These are phyloP conservation scores for Tetrahymena thermophila DNA, from an alignment of 73 alveolate species.

Conservation along the genomic window DNA sequence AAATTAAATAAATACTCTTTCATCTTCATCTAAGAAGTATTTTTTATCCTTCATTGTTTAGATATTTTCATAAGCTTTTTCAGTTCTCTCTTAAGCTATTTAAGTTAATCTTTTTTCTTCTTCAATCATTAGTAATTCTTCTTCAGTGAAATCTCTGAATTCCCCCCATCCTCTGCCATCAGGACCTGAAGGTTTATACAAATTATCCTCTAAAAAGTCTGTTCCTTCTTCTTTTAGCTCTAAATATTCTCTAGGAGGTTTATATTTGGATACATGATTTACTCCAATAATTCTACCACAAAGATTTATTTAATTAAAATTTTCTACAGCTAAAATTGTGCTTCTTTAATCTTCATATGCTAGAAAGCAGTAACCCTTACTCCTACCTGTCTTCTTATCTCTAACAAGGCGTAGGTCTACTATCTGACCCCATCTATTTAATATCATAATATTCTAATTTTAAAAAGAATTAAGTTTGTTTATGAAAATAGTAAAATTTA, in stretches of 20 bases:
- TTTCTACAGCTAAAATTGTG: slow-evolving; percentile 95
- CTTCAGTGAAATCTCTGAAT: slow-evolving; percentile 74
- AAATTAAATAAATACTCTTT: slow-evolving; percentile 14
- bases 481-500: background rate
- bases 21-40: slow-evolving; percentile 35
- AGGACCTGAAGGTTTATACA: slow-evolving; percentile 95
- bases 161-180: slow-evolving; percentile 99
- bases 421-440: slow-evolving; percentile 69
- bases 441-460: background rate
- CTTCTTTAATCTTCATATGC: slow-evolving; percentile 93
- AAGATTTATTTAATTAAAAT: slow-evolving; percentile 83
- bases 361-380: slow-evolving; percentile 88
- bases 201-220: slow-evolving; percentile 46
- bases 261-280: slow-evolving; percentile 86
- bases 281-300: slow-evolving; percentile 85
- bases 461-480: background rate
- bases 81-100: slow-evolving; percentile 28
- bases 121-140: slow-evolving; percentile 64
- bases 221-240: slow-evolving; percentile 58
- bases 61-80: slow-evolving; percentile 33
- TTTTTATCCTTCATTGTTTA: slow-evolving; percentile 10
- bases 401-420: slow-evolving; percentile 89
- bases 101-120: slow-evolving; percentile 22
- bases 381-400: slow-evolving; percentile 90
- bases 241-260: slow-evolving; percentile 81